Evolutionary conservation across 2,329 filamentous ascomycete species (phyloP).

Genomic region (Teratosphaeria zuluensis): DNA sequence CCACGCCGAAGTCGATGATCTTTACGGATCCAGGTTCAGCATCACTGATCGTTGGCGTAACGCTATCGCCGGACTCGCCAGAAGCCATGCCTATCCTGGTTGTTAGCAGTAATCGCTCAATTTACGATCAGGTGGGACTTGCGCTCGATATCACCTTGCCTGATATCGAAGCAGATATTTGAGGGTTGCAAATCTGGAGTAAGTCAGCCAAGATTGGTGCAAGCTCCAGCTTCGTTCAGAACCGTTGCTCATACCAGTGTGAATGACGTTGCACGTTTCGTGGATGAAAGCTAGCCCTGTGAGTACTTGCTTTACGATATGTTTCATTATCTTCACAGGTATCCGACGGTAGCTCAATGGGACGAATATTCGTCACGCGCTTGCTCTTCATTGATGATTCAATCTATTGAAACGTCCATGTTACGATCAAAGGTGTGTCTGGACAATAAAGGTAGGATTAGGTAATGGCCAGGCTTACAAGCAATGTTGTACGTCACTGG

Average conservation of each 20-base stretch:
- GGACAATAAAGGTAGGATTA: too few species aligned
- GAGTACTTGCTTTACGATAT: constrained; percentile 12
- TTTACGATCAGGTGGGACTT: neutral
- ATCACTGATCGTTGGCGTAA: constrained; percentile 4
- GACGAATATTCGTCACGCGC: too few species aligned
- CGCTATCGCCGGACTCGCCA: constrained; percentile 1
- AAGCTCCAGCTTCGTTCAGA: neutral
- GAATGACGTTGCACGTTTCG: constrained; percentile 7
- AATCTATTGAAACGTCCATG: too few species aligned
- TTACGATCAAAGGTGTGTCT: too few species aligned
- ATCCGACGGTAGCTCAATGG: neutral
- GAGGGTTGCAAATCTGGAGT: constrained; percentile 16
- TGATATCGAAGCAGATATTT: constrained; percentile 17
- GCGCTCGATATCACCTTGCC: constrained; percentile 1
- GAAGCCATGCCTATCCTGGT: constrained; percentile 2
- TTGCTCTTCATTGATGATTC: too few species aligned
- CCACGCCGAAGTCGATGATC: constrained; percentile 19
- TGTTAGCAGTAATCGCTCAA: neutral
- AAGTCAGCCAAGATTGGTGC: neutral
- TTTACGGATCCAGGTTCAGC: constrained; percentile 9
- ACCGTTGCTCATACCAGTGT: constrained; percentile 5
- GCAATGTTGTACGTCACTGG: too few species aligned
- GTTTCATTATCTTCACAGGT: constrained; percentile 3
- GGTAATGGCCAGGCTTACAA: too few species aligned
- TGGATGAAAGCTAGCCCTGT: constrained; percentile 11